Evolutionary conservation across 2,329 filamentous ascomycete genomes (phyloP).

Genomic region (Byssothecium circinans): DNA sequence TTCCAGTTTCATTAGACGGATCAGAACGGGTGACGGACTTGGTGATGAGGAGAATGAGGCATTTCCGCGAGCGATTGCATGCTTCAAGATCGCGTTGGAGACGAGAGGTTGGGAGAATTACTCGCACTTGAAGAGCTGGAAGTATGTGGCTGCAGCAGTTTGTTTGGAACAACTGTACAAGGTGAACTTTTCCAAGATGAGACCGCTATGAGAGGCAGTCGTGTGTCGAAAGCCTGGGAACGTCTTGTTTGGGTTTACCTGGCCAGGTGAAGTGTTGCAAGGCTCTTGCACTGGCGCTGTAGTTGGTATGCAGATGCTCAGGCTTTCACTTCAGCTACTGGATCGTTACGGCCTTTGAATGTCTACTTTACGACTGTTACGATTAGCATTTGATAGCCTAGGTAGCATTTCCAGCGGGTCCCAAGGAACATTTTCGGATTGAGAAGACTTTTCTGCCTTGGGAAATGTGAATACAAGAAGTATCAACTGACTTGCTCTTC

Average conservation of each 20-base stretch:
- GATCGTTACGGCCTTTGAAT: too few species aligned
- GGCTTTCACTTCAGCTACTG: too few species aligned
- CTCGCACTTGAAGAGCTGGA: conserved; percentile 52
- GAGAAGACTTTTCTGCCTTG: too few species aligned
- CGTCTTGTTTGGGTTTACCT: too few species aligned
- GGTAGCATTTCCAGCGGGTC: conserved; percentile 42
- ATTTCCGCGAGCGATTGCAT: conserved; percentile 55
- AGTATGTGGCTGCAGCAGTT: conserved; percentile 55
- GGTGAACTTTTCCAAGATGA: conserved; percentile 15
- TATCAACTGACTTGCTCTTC: too few species aligned
- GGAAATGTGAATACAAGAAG: too few species aligned
- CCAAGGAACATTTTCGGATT: conserved; percentile 40
- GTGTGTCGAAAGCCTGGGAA: not conserved
- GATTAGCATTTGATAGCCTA: too few species aligned
- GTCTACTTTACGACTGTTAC: too few species aligned
- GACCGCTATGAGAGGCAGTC: conserved; percentile 11
- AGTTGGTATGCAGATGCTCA: too few species aligned
- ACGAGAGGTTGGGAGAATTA: conserved; percentile 31
- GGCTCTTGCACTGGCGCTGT: too few species aligned
- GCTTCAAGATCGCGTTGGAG: conserved; percentile 49
- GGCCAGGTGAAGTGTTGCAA: too few species aligned
- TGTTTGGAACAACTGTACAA: conserved; percentile 54
- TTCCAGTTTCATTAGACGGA: conserved; percentile 48
- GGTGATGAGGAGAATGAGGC: conserved; percentile 42
- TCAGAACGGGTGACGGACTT: conserved; percentile 44